Evolutionary conservation across 805 yeast genomes (phyloP), one percentile per base, ranked within the genome.

Genomic region (Candida jianshihensis): DNA sequence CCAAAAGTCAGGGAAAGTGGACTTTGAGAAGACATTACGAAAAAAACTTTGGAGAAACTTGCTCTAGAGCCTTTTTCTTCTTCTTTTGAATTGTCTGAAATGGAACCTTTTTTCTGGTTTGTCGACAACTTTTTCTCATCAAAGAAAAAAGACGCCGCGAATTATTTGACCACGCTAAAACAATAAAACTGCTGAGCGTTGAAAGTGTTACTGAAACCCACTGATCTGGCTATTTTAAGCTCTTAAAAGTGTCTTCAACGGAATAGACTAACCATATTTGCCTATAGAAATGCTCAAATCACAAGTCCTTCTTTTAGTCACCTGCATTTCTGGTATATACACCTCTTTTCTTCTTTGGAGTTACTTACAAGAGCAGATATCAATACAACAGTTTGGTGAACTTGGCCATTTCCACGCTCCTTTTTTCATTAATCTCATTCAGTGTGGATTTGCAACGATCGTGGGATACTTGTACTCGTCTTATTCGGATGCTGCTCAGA

Each of bases 331-430:
- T 2, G 97, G 97, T 0, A 84, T 92, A 26, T 92, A 92, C 53
- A 76, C 75, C 2, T 81, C 96, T 33, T 92, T 92, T 50, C 62
- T 92, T 19, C 71, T 90, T 2, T 92, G 98, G 98, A 88, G 95
- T 0, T 71, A 86, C 26, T 72, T 92, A 11, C 97, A 92, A 54
- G 98, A 92, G 57, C 78, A 90, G 32, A 75, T 92, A 44, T 72
- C 88, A 12, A 76, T 88, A 2, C 79, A 78, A 31, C 73, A 83
- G 11, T 87, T 88, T 59, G 86, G 84, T 2, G 71, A 72, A 21
- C 52, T 58, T 13, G 69, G 65, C 20, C 66, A 64, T 35, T 89
- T 87, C 63, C 72, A 78, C 40, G 80, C 87, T 1, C 88, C 97
- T 1, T 70, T 86, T 39, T 69, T 87, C n/a, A 74, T 89, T 41